These are phyloP conservation scores for Aspergillus fijiensis DNA, from an alignment of 2,329 filamentous ascomycete species.

Conservation along the genomic window DNA sequence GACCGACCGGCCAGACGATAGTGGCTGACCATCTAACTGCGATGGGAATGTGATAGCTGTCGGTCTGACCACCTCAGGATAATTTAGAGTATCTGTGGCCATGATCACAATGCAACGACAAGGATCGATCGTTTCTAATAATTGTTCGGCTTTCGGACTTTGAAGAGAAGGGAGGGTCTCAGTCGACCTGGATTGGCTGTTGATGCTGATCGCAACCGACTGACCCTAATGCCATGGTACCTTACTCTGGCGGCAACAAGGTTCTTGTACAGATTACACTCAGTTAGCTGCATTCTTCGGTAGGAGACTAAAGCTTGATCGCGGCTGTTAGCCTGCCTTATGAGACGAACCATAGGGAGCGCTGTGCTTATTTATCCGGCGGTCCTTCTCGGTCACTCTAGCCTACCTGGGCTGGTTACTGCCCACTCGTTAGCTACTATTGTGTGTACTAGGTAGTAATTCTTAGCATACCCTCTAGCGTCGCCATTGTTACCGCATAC, in stretches of 20 bases:
- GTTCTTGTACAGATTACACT: not conserved
- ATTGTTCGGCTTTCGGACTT: not conserved
- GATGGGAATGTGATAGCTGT: not conserved
- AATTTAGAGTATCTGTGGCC: not conserved
- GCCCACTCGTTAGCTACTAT: too few species aligned
- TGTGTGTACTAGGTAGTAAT: not conserved
- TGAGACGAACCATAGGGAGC: not conserved
- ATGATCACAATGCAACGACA: not conserved
- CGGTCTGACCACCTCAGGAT: not conserved
- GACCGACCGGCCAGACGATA: not conserved
- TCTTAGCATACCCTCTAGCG: not conserved
- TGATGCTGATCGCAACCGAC: too few species aligned
- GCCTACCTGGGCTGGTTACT: not conserved
- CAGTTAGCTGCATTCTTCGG: constrained; percentile 1
- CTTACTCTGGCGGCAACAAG: constrained; percentile 2
- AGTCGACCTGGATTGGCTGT: too few species aligned
- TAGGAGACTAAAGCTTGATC: constrained; percentile 6
- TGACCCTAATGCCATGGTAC: not conserved
- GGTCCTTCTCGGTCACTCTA: not conserved
- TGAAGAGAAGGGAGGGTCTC: not conserved
- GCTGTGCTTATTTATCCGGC: not conserved
- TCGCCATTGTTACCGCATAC: not conserved
- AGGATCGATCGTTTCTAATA: not conserved
- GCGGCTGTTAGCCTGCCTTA: not conserved
- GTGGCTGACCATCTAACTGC: not conserved